These are phyloP conservation scores for Pestalotiopsis sp. DNA, from an alignment of 2,329 filamentous ascomycete genomes.

Conservation along the genomic window DNA sequence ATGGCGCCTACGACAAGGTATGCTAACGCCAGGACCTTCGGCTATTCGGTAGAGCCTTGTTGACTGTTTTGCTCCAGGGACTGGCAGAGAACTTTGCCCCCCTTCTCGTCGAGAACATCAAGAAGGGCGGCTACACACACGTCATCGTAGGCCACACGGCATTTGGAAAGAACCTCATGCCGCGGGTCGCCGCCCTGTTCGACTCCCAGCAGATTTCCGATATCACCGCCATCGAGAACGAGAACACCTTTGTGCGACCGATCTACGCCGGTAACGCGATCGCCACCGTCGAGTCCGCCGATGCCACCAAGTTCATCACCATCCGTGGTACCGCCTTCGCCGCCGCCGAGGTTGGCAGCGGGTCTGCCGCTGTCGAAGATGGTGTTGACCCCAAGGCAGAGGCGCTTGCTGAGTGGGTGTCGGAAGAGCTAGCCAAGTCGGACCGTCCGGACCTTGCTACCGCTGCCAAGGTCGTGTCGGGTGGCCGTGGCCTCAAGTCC, in stretches of 20 bases:
- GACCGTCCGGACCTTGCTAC: conserved; percentile 92
- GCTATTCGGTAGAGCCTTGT: background rate
- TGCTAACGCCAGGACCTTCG: conserved; percentile 2
- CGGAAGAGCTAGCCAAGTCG: conserved; percentile 88
- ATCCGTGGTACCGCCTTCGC: conserved; percentile 92
- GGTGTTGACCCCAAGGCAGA: conserved; percentile 81
- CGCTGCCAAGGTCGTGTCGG: conserved; percentile 87
- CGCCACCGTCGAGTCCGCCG: conserved; percentile 87
- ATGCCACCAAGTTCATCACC: conserved; percentile 84
- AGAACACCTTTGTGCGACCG: conserved; percentile 92
- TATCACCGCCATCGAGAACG: conserved; percentile 80
- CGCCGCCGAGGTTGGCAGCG: conserved; percentile 68
- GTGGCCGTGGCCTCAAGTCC: conserved; percentile 91
- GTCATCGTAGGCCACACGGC: conserved; percentile 88
- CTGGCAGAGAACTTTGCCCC: conserved; percentile 94
- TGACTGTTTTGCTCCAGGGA: conserved; percentile 53
- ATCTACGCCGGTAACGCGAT: conserved; percentile 99
- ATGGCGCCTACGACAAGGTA: conserved; percentile 89
- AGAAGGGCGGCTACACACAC: conserved; percentile 91
- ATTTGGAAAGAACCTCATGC: conserved; percentile 94
- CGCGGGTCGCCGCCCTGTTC: conserved; percentile 85
- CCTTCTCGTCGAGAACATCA: conserved; percentile 92
- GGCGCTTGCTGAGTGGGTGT: conserved; percentile 81
- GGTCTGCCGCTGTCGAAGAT: conserved; percentile 75
- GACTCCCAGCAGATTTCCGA: conserved; percentile 95